Evolutionary conservation across 768 basidiomycete genomes (phyloP), one percentile per base, ranked within the genome.

Genomic region (Kwoniella botswanensis): DNA sequence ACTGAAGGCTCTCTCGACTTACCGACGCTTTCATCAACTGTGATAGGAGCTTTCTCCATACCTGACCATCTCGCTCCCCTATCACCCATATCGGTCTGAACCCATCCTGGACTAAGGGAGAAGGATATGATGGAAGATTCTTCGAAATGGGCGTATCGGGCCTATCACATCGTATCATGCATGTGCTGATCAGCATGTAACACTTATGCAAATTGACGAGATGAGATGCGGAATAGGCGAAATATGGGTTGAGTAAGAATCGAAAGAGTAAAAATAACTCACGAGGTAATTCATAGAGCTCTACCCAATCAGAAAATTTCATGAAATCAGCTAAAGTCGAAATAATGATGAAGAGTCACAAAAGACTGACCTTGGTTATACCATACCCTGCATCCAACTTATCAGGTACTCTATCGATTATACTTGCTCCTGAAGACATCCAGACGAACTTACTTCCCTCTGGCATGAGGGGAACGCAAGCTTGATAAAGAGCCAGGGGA

Each of bases 371-470:
- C 59, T 73, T 73, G 50, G 72, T 73, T 12, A 76, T 71, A 22
- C 72, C 78, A 63, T 79, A 79, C 10, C 62, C 65, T 4, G 71
- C 78, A 54, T 79, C 76, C 6, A 62, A 26, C 63, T 76, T 76
- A 59, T 76, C 74, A 43, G 76, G 74, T 0, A 76, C 65, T 18
- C 75, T 68, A 56, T 79, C 78, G 29, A 77, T 76, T 24, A 71
- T 72, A 59, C 72, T 71, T 3, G 78, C 72, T 4, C 78, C 78
- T 0, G 76, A 77, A 4, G 78, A 79, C 73, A 79, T 77, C 72
- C 75, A 76, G 56, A 79, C 65, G 75, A 77, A 79, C 44, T 79
- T 79, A 1, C 68, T 63, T 18, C 75, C 76, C 26, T 72, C 64
- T n/a, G 65, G 52, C 54, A 79, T 69, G 9, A 76, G 64, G 4